These are phyloP conservation scores for Rhodotorula sp. DNA, from an alignment of 1,284 basidiomycete species.

Conservation along the genomic window DNA sequence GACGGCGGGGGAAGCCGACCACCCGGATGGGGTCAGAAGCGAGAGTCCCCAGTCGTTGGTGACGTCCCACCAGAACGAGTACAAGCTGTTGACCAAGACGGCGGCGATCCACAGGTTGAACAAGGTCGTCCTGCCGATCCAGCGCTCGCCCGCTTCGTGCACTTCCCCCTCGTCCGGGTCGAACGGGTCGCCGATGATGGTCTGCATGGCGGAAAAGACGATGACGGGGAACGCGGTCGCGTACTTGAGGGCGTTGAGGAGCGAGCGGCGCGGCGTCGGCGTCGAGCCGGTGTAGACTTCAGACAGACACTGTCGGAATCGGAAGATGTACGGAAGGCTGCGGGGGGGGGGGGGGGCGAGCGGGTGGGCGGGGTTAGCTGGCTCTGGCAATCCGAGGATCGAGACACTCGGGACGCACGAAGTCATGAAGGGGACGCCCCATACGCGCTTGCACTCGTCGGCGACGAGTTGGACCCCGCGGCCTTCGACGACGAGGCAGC, in stretches of 20 bases:
- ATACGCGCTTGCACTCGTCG: constrained; percentile 38
- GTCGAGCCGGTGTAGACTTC: constrained; percentile 64
- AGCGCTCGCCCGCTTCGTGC: constrained; percentile 46
- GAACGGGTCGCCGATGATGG: constrained; percentile 41
- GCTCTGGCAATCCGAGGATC: too few relatives aligned
- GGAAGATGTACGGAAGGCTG: constrained; percentile 85
- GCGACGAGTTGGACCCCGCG: background rate
- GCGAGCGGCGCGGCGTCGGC: constrained; percentile 64
- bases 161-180: constrained; percentile 27
- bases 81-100: constrained; percentile 83
- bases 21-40: constrained; percentile 55
- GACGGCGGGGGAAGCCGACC: constrained; percentile 19
- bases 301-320: constrained; percentile 87
- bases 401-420: constrained; percentile 23
- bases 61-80: constrained; percentile 99
- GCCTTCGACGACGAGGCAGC: constrained; percentile 64
- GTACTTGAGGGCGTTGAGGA: constrained; percentile 96
- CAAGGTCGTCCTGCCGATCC: constrained; percentile 72
- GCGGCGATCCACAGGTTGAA: constrained; percentile 84
- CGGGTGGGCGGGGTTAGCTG: background rate
- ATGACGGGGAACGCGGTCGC: constrained; percentile 97
- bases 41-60: constrained; percentile 96
- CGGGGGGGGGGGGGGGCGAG: background rate
- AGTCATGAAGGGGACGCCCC: constrained; percentile 41
- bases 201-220: constrained; percentile 80